Conservation (phyloP, 345 rosid species). For the Syzygium oleosum region DNA sequence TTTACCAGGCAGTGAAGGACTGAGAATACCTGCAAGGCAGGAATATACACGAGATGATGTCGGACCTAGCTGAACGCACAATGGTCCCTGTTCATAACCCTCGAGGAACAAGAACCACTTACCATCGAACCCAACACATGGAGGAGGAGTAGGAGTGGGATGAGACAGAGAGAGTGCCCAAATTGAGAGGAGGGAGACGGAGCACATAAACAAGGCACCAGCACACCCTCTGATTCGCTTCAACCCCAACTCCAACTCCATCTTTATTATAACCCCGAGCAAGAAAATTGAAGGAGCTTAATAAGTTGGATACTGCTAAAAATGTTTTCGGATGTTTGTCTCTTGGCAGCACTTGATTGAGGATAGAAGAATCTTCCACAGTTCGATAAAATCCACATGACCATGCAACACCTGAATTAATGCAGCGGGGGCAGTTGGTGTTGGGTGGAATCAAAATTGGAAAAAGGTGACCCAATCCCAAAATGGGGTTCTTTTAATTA, state of each 20-base stretch:
- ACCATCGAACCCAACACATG: not conserved
- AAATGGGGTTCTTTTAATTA: not conserved
- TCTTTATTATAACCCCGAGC: not conserved
- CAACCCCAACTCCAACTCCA: not conserved
- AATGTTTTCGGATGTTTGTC: not conserved
- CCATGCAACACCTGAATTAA: not conserved
- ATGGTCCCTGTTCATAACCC: not conserved
- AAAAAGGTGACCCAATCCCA: not conserved
- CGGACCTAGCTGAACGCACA: not conserved
- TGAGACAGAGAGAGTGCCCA: not conserved
- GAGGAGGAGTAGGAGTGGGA: not conserved
- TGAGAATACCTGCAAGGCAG: not conserved
- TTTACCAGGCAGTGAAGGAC: not conserved
- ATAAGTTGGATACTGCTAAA: not conserved
- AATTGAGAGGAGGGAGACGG: not conserved
- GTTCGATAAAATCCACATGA: not conserved
- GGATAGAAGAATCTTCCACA: not conserved
- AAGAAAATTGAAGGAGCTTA: not conserved
- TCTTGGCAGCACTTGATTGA: not conserved
- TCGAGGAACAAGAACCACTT: not conserved
- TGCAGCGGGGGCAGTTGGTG: not conserved
- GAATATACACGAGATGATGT: not conserved
- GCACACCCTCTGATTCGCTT: not conserved
- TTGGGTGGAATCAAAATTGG: not conserved
- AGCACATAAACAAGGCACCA: not conserved